phyloP scores from a whole-genome alignment of 2,329 filamentous ascomycete species.

The Venturia nashicola region DNA sequence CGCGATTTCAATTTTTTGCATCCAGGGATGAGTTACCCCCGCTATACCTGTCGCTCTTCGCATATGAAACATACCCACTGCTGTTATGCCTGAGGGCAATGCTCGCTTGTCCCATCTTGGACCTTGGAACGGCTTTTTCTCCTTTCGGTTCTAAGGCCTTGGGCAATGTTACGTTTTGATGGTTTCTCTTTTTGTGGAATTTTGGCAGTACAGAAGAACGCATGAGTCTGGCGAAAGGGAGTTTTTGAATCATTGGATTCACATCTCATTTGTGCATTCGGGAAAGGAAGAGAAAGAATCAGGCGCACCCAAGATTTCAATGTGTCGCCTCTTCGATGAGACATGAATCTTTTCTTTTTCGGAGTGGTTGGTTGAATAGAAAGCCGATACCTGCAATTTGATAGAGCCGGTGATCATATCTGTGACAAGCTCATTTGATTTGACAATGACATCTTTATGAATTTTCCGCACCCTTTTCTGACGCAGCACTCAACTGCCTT shows the following conservation, averaged over 20 bases:
- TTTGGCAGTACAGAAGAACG: background rate
- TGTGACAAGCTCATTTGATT: too few relatives aligned
- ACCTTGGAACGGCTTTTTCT: background rate
- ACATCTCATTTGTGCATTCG: background rate
- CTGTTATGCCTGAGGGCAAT: background rate
- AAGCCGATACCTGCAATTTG: background rate
- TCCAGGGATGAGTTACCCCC: background rate
- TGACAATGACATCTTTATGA: too few relatives aligned
- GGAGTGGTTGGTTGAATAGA: background rate
- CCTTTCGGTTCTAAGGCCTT: background rate
- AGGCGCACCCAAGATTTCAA: background rate
- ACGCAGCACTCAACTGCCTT: too few relatives aligned
- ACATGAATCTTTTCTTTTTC: background rate
- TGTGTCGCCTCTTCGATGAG: background rate
- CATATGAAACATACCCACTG: background rate
- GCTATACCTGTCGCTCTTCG: background rate
- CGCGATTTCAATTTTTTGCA: background rate
- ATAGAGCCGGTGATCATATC: background rate
- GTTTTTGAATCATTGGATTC: background rate
- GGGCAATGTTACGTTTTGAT: background rate
- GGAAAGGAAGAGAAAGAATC: background rate
- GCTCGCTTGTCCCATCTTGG: background rate
- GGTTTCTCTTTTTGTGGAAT: background rate
- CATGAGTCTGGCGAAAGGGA: background rate
- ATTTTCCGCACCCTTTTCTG: too few relatives aligned